Evolutionary conservation across 208 protist genomes (phyloP).

Genomic region (Leishmania lainsoni): DNA sequence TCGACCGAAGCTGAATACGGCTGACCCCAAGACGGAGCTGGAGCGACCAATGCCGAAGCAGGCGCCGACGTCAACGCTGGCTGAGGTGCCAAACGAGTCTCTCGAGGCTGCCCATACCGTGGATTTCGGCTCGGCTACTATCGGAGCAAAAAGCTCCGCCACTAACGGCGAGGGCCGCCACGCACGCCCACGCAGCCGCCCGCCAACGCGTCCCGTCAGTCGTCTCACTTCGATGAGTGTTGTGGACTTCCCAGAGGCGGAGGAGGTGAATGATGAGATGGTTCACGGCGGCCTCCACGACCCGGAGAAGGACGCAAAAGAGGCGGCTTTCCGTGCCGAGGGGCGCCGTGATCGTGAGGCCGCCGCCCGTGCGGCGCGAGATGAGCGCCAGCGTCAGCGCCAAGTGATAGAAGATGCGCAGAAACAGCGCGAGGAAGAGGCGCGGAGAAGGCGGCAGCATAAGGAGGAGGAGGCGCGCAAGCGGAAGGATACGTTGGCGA

Average conservation of each 20-base stretch:
- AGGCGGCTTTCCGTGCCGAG: constrained; percentile 17
- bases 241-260: constrained; percentile 62
- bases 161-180: constrained; percentile 2
- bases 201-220: constrained; percentile 38
- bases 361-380: constrained; percentile 15
- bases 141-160: background rate
- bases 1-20: constrained; percentile 11
- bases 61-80: background rate
- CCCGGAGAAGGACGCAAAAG: constrained; percentile 25
- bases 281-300: constrained; percentile 27
- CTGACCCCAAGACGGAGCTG: background rate
- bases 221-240: constrained; percentile 57
- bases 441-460: constrained; percentile 28
- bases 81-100: constrained; percentile 2
- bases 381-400: constrained; percentile 26
- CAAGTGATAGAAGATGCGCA: constrained; percentile 31
- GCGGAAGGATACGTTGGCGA: constrained; percentile 33
- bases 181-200: constrained; percentile 30
- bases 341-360: constrained; percentile 28
- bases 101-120: background rate
- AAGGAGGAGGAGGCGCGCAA: constrained; percentile 38
- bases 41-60: background rate
- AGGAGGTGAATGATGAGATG: constrained; percentile 63
- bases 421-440: constrained; percentile 37
- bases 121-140: too few species aligned